Evolutionary conservation across 352 stramenopile genomes (phyloP).

Genomic region (Phytophthora palmivora): DNA sequence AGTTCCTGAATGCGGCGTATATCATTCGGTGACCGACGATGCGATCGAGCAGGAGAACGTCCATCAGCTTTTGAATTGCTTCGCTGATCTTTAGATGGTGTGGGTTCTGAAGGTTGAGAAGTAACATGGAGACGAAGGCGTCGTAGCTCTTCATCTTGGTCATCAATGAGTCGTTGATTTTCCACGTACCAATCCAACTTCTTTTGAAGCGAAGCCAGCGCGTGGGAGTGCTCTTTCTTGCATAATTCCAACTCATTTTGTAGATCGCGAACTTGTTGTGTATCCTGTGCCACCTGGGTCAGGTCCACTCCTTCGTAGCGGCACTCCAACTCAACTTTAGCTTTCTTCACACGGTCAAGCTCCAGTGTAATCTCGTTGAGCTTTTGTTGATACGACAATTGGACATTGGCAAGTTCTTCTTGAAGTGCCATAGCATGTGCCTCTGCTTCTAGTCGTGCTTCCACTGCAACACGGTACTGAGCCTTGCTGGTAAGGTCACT

Average conservation of each 20-base stretch:
- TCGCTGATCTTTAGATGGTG: slow-evolving; percentile 25
- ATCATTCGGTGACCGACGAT: slow-evolving; percentile 54
- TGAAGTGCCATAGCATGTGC: slow-evolving; percentile 55
- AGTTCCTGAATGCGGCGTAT: slow-evolving; percentile 82
- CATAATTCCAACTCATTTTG: slow-evolving; percentile 48
- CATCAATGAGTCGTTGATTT: slow-evolving; percentile 83
- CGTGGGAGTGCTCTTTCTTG: slow-evolving; percentile 61
- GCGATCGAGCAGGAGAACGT: slow-evolving; percentile 21
- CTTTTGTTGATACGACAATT: slow-evolving; percentile 48
- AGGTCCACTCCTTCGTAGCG: slow-evolving; percentile 79
- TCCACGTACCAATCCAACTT: slow-evolving; percentile 89
- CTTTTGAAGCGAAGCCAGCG: slow-evolving; percentile 65
- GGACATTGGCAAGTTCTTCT: slow-evolving; percentile 60
- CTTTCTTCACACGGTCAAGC: slow-evolving; percentile 80
- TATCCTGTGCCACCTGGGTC: slow-evolving; percentile 64
- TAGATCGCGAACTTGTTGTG: slow-evolving; percentile 50
- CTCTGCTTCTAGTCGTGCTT: slow-evolving; percentile 70
- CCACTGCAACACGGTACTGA: slow-evolving; percentile 62
- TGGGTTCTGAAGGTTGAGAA: slow-evolving; percentile 13
- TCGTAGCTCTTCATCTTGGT: slow-evolving; percentile 72
- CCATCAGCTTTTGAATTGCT: slow-evolving; percentile 4
- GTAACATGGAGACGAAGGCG: slow-evolving; percentile 35
- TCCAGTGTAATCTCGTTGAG: slow-evolving; percentile 78
- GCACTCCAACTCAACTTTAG: slow-evolving; percentile 81
- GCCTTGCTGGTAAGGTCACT: slow-evolving; percentile 44